phyloP scores from a whole-genome alignment of 768 basidiomycete species.

The Amanita phalloides region DNA sequence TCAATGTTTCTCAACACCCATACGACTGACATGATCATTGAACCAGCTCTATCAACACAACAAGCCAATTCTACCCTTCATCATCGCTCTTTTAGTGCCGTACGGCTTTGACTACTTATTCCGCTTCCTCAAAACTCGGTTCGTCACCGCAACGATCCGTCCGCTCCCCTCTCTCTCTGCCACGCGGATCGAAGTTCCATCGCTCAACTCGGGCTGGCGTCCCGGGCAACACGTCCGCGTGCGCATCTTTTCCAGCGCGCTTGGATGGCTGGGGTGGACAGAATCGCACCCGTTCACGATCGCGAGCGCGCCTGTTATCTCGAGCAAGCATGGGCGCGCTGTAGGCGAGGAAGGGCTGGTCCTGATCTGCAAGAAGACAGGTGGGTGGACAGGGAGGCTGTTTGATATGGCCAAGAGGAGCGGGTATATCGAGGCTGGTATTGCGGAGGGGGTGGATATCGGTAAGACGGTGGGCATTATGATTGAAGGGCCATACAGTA shows the following conservation, averaged over 20 bases:
- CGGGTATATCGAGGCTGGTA: conserved; percentile 16
- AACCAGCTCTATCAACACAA: conserved; percentile 40
- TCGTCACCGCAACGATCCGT: conserved; percentile 45
- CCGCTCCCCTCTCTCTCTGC: conserved; percentile 50
- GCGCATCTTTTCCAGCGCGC: conserved; percentile 38
- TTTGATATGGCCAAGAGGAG: conserved; percentile 35
- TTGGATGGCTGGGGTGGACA: conserved; percentile 46
- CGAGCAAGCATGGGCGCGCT: not conserved
- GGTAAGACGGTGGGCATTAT: conserved; percentile 35
- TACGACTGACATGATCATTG: not conserved
- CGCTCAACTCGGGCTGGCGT: conserved; percentile 64
- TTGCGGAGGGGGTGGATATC: conserved; percentile 13
- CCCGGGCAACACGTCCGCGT: conserved; percentile 81
- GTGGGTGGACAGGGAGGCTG: conserved; percentile 52
- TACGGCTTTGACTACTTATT: conserved; percentile 50
- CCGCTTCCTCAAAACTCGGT: conserved; percentile 57
- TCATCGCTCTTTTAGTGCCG: conserved; percentile 35
- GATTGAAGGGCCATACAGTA: conserved; percentile 61
- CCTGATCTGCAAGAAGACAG: conserved; percentile 54
- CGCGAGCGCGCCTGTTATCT: conserved; percentile 27
- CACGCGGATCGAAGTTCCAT: conserved; percentile 54
- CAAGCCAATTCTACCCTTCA: conserved; percentile 37
- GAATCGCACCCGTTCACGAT: conserved; percentile 81
- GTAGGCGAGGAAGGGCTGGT: conserved; percentile 54
- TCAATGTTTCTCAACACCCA: not conserved